phyloP scores from a whole-genome alignment of 2,329 filamentous ascomycete species.

The Ascochyta viciae-villosae region DNA sequence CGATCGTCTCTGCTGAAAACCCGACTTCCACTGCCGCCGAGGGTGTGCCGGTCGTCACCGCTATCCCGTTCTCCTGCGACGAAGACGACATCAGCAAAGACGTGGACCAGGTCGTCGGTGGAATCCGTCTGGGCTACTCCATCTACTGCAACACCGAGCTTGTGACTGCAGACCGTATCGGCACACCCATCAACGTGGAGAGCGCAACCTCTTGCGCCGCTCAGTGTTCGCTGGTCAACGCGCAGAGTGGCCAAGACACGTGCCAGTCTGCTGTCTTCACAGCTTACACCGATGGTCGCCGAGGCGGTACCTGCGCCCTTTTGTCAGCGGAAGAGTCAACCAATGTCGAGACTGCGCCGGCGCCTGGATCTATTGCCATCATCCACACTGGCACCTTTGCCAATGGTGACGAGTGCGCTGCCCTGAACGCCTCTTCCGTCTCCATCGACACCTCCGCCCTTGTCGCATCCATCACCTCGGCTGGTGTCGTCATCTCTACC shows the following conservation, averaged over 20 bases:
- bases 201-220: conserved; percentile 35
- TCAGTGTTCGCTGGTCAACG: conserved; percentile 40
- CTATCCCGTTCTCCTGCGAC: conserved; percentile 35
- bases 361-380: conserved; percentile 28
- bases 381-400: conserved; percentile 32
- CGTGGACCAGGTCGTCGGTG: conserved; percentile 35
- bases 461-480: conserved; percentile 30
- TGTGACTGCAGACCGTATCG: conserved; percentile 25
- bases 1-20: background rate
- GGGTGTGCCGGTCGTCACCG: conserved; percentile 25
- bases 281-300: conserved; percentile 22
- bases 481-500: conserved; percentile 28
- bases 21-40: background rate
- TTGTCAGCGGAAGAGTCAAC: conserved; percentile 21
- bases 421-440: conserved; percentile 8
- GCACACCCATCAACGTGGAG: conserved; percentile 23
- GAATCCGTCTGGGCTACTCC: conserved; percentile 33
- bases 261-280: conserved; percentile 36
- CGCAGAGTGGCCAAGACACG: conserved; percentile 25
- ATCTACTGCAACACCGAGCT: conserved; percentile 39
- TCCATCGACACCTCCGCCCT: conserved; percentile 30
- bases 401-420: conserved; percentile 30
- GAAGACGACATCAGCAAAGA: conserved; percentile 24
- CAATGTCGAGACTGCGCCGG: conserved; percentile 13
- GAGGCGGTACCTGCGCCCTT: conserved; percentile 28